Conservation (phyloP, 2,329 filamentous ascomycete species). For the Scytalidium sp. region DNA sequence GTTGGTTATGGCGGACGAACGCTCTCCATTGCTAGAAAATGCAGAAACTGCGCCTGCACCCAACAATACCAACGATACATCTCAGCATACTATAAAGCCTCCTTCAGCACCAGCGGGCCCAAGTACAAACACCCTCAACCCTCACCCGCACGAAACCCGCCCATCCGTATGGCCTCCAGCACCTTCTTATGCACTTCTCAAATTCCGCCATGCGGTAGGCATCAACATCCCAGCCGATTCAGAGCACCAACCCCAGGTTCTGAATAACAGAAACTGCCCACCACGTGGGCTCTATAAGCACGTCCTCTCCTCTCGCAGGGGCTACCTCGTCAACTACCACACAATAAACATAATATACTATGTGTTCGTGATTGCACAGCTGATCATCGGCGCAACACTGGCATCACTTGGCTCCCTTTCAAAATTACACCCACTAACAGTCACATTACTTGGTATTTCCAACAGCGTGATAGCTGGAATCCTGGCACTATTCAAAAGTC, state of each 20-base stretch:
- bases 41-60: neutral
- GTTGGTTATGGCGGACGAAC: neutral
- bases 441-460: slow-evolving; percentile 57
- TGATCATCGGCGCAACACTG: slow-evolving; percentile 44
- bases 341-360: slow-evolving; percentile 37
- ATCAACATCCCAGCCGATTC: slow-evolving; percentile 11
- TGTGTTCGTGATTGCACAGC: slow-evolving; percentile 39
- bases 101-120: neutral
- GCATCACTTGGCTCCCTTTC: slow-evolving; percentile 43
- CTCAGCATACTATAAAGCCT: neutral
- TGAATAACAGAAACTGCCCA: slow-evolving; percentile 8
- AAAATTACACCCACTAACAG: slow-evolving; percentile 45
- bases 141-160: neutral
- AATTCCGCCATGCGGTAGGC: slow-evolving; percentile 20
- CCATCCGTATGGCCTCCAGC: neutral
- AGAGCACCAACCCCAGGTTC: slow-evolving; percentile 14
- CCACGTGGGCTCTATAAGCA: slow-evolving; percentile 33
- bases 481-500: slow-evolving; percentile 52
- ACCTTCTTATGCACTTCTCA: slow-evolving; percentile 13
- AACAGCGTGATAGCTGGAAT: slow-evolving; percentile 63
- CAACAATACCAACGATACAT: neutral
- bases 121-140: too few relatives aligned
- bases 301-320: slow-evolving; percentile 31
- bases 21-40: neutral
- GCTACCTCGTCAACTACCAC: slow-evolving; percentile 30